Conservation (phyloP, 2,329 filamentous ascomycete species). For the Alternaria conjuncta region DNA sequence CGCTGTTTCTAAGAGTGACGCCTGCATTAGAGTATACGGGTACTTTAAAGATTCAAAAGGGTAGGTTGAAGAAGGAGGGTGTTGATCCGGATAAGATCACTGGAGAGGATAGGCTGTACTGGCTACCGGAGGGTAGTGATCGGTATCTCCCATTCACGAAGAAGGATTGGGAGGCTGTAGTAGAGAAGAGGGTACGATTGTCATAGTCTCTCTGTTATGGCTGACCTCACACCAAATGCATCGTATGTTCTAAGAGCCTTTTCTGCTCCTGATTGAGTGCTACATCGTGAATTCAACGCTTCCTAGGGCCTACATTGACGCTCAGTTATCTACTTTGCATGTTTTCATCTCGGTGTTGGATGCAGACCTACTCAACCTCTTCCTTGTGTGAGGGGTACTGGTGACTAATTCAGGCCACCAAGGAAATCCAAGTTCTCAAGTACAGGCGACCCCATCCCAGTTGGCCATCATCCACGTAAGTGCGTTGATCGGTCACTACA, state of each 20-base stretch:
- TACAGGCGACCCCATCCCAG: neutral
- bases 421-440: neutral
- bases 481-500: neutral
- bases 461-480: neutral
- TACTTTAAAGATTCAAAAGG: slow-evolving; percentile 56
- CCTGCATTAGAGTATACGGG: slow-evolving; percentile 53
- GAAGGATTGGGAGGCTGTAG: slow-evolving; percentile 47
- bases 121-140: slow-evolving; percentile 45
- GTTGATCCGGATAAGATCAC: slow-evolving; percentile 52
- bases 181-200: slow-evolving; percentile 34
- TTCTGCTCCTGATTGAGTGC: neutral
- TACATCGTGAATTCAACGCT: neutral
- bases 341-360: neutral
- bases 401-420: neutral
- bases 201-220: neutral
- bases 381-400: neutral
- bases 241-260: neutral
- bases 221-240: neutral
- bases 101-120: slow-evolving; percentile 49
- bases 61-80: slow-evolving; percentile 51
- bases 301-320: neutral
- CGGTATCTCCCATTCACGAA: slow-evolving; percentile 49
- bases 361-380: neutral
- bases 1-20: slow-evolving; percentile 52
- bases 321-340: neutral